phyloP scores from a whole-genome alignment of 176 grass and related monocot genomes.

The Bolboschoenus planiculmis region DNA sequence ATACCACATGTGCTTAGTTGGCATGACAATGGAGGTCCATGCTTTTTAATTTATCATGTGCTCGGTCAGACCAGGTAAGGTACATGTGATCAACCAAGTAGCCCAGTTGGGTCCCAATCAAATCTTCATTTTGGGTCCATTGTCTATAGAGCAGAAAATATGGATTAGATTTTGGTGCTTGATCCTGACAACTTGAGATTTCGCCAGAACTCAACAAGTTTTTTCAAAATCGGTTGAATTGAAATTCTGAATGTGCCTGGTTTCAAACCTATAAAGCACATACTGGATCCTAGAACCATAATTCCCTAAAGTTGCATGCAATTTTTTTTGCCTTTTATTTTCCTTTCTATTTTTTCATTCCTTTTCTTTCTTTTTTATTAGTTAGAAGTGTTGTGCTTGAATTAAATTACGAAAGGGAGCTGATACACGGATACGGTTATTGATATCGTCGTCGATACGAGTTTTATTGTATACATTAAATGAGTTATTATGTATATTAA shows the following conservation, averaged over 20 bases:
- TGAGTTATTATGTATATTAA: too few relatives aligned
- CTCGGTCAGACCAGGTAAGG: neutral
- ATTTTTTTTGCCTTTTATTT: too few relatives aligned
- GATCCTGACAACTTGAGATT: neutral
- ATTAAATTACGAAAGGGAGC: too few relatives aligned
- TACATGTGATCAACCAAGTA: neutral
- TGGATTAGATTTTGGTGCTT: neutral
- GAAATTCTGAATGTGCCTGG: neutral
- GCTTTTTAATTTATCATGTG: neutral
- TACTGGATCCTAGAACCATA: neutral
- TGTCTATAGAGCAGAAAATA: neutral
- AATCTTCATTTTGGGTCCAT: neutral
- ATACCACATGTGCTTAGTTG: slow-evolving; percentile 6
- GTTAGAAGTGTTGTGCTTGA: too few relatives aligned
- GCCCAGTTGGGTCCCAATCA: neutral
- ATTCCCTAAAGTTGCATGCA: too few relatives aligned
- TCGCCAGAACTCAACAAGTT: neutral
- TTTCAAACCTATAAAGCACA: neutral
- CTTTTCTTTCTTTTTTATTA: too few relatives aligned
- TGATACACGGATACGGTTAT: too few relatives aligned
- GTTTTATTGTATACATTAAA: too few relatives aligned
- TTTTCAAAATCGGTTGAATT: neutral
- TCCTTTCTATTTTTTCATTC: too few relatives aligned
- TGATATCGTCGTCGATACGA: too few relatives aligned
- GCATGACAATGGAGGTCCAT: neutral